A percentile compares a stretch with the other conserved stretches of the same genome.
These are phyloP conservation scores for Diaporthe nobilis DNA, from an alignment of 2,329 filamentous ascomycete species.

Conservation along the genomic window DNA sequence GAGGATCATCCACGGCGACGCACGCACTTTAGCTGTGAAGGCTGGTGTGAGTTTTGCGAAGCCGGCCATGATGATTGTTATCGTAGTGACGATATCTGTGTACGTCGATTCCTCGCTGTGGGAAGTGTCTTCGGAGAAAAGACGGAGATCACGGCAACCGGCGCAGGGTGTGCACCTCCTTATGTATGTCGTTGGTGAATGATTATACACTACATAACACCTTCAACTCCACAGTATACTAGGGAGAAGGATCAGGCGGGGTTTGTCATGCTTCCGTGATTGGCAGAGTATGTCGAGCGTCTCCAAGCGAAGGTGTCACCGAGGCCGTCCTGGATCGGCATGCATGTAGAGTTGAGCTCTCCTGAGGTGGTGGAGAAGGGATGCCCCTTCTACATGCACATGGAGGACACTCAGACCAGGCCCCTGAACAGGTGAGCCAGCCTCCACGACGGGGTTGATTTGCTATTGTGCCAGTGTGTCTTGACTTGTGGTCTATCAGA, in stretches of 20 bases:
- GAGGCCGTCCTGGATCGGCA: background rate
- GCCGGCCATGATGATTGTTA: constrained; percentile 48
- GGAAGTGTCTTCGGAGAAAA: background rate
- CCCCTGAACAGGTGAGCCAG: background rate
- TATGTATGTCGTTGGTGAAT: constrained; percentile 4
- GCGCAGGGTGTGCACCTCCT: background rate
- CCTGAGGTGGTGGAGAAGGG: constrained; percentile 6
- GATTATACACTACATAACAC: background rate
- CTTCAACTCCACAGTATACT: constrained; percentile 2
- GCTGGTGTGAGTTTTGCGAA: constrained; percentile 58
- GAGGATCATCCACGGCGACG: background rate
- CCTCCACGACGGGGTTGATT: background rate
- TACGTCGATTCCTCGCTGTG: background rate
- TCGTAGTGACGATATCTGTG: background rate
- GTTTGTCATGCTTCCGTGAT: constrained; percentile 26
- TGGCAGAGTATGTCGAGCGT: background rate
- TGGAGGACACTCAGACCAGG: background rate
- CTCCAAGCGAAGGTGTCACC: constrained; percentile 16
- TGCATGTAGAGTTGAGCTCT: background rate
- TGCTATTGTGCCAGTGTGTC: background rate
- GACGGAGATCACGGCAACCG: background rate
- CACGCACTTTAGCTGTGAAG: constrained; percentile 54
- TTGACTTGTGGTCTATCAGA: background rate
- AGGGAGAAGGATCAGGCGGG: constrained; percentile 12
- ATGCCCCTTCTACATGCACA: background rate